A percentile compares a stretch with the other conserved stretches of the same genome.
Conservation (phyloP, 306 rosid genomes). For the Cucumis hystrix region DNA sequence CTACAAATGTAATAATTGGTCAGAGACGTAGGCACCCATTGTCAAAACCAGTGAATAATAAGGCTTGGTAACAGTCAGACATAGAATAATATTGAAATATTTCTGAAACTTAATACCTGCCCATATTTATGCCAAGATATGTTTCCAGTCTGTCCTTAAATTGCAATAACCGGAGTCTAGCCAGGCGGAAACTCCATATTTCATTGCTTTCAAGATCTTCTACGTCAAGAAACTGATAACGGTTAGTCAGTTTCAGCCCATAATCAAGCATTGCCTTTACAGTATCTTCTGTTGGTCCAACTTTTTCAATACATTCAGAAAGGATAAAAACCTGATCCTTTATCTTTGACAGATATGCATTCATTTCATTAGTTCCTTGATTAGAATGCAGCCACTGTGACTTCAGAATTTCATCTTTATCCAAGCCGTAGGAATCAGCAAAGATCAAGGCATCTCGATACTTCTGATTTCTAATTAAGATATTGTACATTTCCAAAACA, state of each 20-base stretch:
- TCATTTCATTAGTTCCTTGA: slow-evolving; percentile 60
- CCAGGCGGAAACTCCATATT: slow-evolving; percentile 59
- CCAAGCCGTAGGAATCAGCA: slow-evolving; percentile 64
- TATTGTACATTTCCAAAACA: slow-evolving; percentile 59
- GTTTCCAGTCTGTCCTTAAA: slow-evolving; percentile 83
- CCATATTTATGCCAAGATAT: slow-evolving; percentile 92
- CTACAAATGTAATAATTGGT: neutral
- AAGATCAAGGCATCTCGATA: slow-evolving; percentile 67
- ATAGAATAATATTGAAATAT: neutral
- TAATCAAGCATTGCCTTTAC: slow-evolving; percentile 63
- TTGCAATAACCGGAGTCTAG: slow-evolving; percentile 78
- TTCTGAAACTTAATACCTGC: slow-evolving; percentile 51
- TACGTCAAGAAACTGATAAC: slow-evolving; percentile 41
- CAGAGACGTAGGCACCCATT: neutral
- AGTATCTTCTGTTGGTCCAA: slow-evolving; percentile 76
- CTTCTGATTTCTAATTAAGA: slow-evolving; percentile 43
- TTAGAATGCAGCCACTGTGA: slow-evolving; percentile 91
- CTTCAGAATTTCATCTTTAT: slow-evolving; percentile 73
- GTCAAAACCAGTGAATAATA: neutral
- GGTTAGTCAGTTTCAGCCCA: slow-evolving; percentile 71
- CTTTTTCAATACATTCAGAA: slow-evolving; percentile 70
- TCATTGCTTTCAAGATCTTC: slow-evolving; percentile 29
- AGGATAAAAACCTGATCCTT: slow-evolving; percentile 59
- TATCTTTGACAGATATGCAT: slow-evolving; percentile 41
- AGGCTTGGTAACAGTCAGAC: neutral